Evolutionary conservation across 208 protist species (phyloP), one percentile per base, ranked within the genome.

Genomic region (Trypanosoma brucei): DNA sequence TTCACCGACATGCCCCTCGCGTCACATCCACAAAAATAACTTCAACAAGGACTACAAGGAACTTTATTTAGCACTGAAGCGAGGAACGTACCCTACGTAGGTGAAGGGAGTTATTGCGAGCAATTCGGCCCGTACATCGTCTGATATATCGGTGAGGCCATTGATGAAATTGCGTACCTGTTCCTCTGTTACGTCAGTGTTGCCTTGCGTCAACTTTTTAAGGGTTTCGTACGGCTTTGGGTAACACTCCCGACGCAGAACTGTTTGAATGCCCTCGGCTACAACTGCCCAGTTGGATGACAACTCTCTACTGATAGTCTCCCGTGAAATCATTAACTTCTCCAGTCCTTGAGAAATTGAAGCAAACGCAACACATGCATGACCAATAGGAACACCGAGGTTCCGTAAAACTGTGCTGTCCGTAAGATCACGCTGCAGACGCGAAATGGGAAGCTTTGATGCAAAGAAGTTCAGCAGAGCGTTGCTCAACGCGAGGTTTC

Each of bases 401-500:
- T 97, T 97, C 42, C 96, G 81, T 38, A 97, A 72, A 31, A 98
- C 97, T 2, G 97, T 98, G 57, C 91, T 97, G 69, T 98, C 97
- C 3, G 94, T 97, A 14, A 98, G 75, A 65, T 98, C 95, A 39
- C 96, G 81, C 83, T 98, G 97, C 31, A 98, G 83, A 3, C 97
- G 86, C 1, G 92, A 97, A 61, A 98, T 83, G 33, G 97, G 97
- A 37, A 98, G 75, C 70, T 98, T 98, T 1, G 70, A 70, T 7
- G 86, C 62, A 22, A 98, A 67, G 67, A 98, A 97, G n/a, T 95
- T 83, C n/a, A 97, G 79, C 45, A 98, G 50, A 1, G 95, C 91
- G 63, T 98, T 98, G 58, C 91, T 95, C 22, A 98, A 68, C 39
- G 86, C 90, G 6, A 98, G 77, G 70, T 98, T 98, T 38, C 97